Conservation (phyloP, 257 asterid species). For the Lantana camara region DNA sequence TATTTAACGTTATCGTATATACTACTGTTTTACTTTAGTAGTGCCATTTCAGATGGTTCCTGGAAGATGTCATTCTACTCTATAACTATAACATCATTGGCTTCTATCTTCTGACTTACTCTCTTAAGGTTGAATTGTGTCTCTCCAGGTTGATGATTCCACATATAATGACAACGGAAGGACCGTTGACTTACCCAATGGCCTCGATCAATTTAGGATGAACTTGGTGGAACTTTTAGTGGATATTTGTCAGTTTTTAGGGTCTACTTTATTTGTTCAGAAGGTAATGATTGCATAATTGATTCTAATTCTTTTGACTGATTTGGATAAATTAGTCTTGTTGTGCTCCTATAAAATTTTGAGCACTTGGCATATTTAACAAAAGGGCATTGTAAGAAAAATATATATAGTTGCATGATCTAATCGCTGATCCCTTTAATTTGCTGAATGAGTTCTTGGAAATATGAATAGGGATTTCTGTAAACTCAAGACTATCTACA, state of each 20-base stretch:
- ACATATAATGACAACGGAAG: constrained; percentile 54
- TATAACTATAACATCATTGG: constrained; percentile 13
- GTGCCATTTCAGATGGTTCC: not conserved
- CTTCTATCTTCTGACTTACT: constrained; percentile 12
- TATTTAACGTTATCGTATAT: not conserved
- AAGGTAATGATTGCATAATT: constrained; percentile 52
- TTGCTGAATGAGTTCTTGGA: not conserved
- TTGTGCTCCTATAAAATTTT: constrained; percentile 17
- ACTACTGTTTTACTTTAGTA: not conserved
- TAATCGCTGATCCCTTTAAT: not conserved
- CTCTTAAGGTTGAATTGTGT: constrained; percentile 20
- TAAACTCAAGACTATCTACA: no score
- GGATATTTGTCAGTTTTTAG: constrained; percentile 75
- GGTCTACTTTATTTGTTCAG: constrained; percentile 59
- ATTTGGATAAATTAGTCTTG: constrained; percentile 7
- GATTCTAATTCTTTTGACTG: constrained; percentile 17
- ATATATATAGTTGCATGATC: constrained; percentile 10
- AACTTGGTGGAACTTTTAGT: constrained; percentile 76
- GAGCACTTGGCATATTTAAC: constrained; percentile 3
- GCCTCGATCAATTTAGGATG: constrained; percentile 81
- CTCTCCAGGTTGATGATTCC: constrained; percentile 70
- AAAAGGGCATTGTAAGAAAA: no score
- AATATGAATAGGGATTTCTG: not conserved
- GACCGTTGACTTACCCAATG: constrained; percentile 67
- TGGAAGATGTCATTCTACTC: constrained; percentile 11